These are phyloP conservation scores for Tuber melanosporum DNA, from an alignment of 495 filamentous ascomycete genomes.

Conservation along the genomic window DNA sequence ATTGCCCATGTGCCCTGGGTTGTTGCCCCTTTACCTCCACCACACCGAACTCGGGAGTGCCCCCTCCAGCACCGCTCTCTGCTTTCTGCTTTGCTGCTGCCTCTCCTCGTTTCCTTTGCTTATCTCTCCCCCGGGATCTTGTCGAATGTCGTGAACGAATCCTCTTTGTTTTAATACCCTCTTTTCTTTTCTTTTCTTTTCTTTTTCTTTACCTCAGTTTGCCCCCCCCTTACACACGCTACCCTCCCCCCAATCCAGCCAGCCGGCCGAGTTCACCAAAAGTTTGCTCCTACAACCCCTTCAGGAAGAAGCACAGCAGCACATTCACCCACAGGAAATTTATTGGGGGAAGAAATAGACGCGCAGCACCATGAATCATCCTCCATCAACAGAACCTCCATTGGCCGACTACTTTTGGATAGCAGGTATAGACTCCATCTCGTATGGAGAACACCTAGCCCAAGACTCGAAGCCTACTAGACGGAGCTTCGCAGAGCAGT, in stretches of 20 bases:
- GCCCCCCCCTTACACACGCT: slow-evolving; percentile 29
- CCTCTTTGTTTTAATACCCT: slow-evolving; percentile 40
- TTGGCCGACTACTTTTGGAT: slow-evolving; percentile 99
- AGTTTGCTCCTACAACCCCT: slow-evolving; percentile 20
- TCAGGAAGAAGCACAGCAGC: slow-evolving; percentile 19
- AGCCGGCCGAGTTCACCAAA: slow-evolving; percentile 13
- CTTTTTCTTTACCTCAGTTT: slow-evolving; percentile 32
- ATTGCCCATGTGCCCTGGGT: slow-evolving; percentile 19
- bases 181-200: slow-evolving; percentile 16
- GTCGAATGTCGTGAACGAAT: slow-evolving; percentile 44
- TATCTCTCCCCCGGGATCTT: slow-evolving; percentile 33
- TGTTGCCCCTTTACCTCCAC: slow-evolving; percentile 38
- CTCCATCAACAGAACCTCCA: slow-evolving; percentile 49
- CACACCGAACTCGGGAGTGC: slow-evolving; percentile 6
- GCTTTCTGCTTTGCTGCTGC: slow-evolving; percentile 24
- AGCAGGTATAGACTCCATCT: slow-evolving; percentile 74
- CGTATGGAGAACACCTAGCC: slow-evolving; percentile 51
- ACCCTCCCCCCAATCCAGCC: slow-evolving; percentile 25
- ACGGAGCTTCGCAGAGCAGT: slow-evolving; percentile 40
- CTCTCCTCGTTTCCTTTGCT: slow-evolving; percentile 28
- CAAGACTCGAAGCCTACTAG: slow-evolving; percentile 32
- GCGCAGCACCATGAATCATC: slow-evolving; percentile 29
- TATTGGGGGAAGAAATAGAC: slow-evolving; percentile 7
- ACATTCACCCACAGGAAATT: background rate
- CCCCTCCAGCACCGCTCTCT: slow-evolving; percentile 6